Evolutionary conservation across 2,329 filamentous ascomycete species (phyloP).

Genomic region (Fusarium sulawesiense): DNA sequence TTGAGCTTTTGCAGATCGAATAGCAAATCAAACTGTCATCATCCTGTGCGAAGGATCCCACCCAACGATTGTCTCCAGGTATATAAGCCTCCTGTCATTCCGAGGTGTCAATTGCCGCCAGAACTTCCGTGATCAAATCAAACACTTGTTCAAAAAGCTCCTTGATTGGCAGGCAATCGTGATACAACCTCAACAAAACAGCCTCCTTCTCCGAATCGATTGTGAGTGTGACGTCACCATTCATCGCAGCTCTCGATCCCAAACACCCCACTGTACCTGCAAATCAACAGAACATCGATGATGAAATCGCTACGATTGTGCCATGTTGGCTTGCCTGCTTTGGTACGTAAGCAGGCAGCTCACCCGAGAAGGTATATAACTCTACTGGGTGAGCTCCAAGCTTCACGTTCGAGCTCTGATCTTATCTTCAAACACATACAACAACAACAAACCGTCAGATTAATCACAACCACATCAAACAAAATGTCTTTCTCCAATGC

Average conservation of each 20-base stretch:
- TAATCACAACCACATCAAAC: conserved; percentile 1
- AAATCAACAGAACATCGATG: conserved; percentile 39
- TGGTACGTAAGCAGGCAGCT: conserved; percentile 27
- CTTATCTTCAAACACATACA: conserved; percentile 26
- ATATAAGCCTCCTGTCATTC: neutral
- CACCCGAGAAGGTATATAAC: conserved; percentile 34
- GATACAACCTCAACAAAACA: conserved; percentile 17
- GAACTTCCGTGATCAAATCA: neutral
- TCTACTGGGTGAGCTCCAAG: conserved; percentile 9
- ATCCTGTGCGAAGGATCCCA: neutral
- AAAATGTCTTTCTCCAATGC: conserved; percentile 64
- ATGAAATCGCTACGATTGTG: conserved; percentile 45
- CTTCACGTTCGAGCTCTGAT: conserved; percentile 6
- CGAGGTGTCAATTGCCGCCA: neutral
- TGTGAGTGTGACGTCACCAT: conserved; percentile 36
- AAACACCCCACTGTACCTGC: conserved; percentile 21
- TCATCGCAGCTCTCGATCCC: conserved; percentile 25
- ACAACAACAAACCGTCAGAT: conserved; percentile 8
- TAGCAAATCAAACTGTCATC: conserved; percentile 2
- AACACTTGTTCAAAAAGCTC: neutral
- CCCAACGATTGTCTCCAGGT: neutral
- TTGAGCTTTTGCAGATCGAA: neutral
- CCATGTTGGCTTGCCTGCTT: conserved; percentile 30
- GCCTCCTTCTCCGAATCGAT: conserved; percentile 10
- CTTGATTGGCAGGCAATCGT: conserved; percentile 19